Evolutionary conservation across 2,329 filamentous ascomycete genomes (phyloP).

Genomic region (Pseudogymnoascus destructans): DNA sequence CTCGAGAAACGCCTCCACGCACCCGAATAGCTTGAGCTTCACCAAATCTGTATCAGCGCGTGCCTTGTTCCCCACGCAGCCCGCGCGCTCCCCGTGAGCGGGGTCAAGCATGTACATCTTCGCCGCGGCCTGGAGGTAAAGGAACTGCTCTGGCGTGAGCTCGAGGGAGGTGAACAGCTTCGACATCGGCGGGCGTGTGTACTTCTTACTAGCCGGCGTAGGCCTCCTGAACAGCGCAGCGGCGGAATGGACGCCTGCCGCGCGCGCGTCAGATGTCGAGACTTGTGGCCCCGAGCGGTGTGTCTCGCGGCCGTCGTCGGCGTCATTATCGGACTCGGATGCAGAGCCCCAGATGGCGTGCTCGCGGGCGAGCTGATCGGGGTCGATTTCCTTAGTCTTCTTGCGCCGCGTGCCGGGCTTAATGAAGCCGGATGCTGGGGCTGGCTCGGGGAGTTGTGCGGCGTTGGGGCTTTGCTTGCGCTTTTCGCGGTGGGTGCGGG

Average conservation of each 20-base stretch:
- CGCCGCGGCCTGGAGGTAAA: conserved; percentile 23
- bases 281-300: conserved; percentile 11
- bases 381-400: conserved; percentile 8
- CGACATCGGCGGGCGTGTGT: conserved; percentile 23
- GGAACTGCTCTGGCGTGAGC: conserved; percentile 21
- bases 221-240: conserved; percentile 22
- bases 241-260: conserved; percentile 22
- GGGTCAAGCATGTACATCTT: conserved; percentile 25
- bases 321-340: conserved; percentile 15
- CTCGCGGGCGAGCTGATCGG: conserved; percentile 18
- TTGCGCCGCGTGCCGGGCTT: conserved; percentile 12
- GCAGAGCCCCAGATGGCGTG: conserved; percentile 21
- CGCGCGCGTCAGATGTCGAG: conserved; percentile 18
- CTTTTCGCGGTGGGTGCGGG: conserved; percentile 4
- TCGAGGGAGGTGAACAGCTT: conserved; percentile 22
- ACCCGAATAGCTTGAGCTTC: conserved; percentile 23
- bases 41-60: conserved; percentile 20
- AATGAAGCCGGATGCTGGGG: conserved; percentile 8
- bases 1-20: conserved; percentile 21
- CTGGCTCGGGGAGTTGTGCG: conserved; percentile 11
- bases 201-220: conserved; percentile 22
- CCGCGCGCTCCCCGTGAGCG: conserved; percentile 21
- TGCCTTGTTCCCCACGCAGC: conserved; percentile 20
- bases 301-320: conserved; percentile 13
- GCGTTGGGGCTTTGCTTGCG: conserved; percentile 9